These are phyloP conservation scores for Anthracocystis walkeri DNA, from an alignment of 1,284 basidiomycete genomes.

Conservation along the genomic window DNA sequence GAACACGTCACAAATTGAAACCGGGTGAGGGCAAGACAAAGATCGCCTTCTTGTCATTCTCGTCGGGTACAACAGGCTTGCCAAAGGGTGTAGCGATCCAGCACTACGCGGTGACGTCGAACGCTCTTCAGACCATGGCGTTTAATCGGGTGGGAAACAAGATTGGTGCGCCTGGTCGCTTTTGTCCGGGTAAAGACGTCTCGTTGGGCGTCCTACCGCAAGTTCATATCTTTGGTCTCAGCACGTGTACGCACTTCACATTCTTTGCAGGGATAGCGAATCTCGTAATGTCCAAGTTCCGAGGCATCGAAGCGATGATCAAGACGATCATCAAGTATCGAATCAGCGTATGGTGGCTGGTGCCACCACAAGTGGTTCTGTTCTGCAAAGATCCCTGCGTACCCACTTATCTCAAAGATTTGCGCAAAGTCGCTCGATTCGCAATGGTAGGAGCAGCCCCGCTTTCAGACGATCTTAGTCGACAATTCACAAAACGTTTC, in stretches of 20 bases:
- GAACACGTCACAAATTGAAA: conserved; percentile 71
- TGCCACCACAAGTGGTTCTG: conserved; percentile 57
- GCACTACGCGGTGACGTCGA: conserved; percentile 60
- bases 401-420: conserved; percentile 56
- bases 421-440: conserved; percentile 42
- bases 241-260: conserved; percentile 60
- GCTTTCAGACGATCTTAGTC: conserved; percentile 56
- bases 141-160: conserved; percentile 54
- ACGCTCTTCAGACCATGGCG: conserved; percentile 66
- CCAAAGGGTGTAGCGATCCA: conserved; percentile 69
- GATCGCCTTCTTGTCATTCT: conserved; percentile 68
- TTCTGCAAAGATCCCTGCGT: conserved; percentile 58
- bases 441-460: conserved; percentile 63
- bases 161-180: conserved; percentile 43
- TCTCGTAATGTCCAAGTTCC: conserved; percentile 54
- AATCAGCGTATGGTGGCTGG: conserved; percentile 61
- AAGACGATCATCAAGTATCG: conserved; percentile 59
- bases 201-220: conserved; percentile 56
- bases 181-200: conserved; percentile 56
- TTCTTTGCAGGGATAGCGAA: conserved; percentile 64
- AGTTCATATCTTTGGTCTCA: conserved; percentile 64
- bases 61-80: conserved; percentile 69
- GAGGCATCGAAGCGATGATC: conserved; percentile 61
- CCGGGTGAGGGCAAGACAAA: conserved; percentile 77
- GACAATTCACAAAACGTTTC: conserved; percentile 47